Conservation (phyloP, 768 basidiomycete genomes). For the Tricholoma bakamatsutake region DNA sequence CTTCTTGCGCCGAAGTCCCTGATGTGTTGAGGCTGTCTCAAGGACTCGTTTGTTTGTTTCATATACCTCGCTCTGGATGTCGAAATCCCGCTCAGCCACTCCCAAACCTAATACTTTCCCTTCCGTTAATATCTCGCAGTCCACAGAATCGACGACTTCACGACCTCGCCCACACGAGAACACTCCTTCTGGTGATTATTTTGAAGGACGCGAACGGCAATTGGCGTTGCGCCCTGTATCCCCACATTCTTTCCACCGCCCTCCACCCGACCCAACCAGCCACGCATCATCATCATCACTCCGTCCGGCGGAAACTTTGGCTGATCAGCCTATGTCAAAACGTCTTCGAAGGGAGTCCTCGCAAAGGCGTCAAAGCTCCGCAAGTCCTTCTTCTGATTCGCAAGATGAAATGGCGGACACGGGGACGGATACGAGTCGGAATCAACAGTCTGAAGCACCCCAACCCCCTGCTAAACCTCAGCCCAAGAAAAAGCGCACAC, state of each 20-base stretch:
- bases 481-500: slow-evolving; percentile 77
- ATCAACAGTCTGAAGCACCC: slow-evolving; percentile 33
- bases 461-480: slow-evolving; percentile 31
- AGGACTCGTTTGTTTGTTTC: slow-evolving; percentile 30
- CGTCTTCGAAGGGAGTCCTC: slow-evolving; percentile 34
- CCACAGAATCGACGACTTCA: slow-evolving; percentile 34
- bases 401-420: slow-evolving; percentile 56
- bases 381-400: slow-evolving; percentile 43
- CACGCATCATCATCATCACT: slow-evolving; percentile 17
- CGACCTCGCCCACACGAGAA: slow-evolving; percentile 35
- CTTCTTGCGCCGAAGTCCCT: slow-evolving; percentile 21
- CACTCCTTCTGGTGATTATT: slow-evolving; percentile 19
- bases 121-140: slow-evolving; percentile 30
- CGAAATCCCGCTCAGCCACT: slow-evolving; percentile 40
- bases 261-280: slow-evolving; percentile 14
- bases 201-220: slow-evolving; percentile 20
- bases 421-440: slow-evolving; percentile 44
- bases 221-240: slow-evolving; percentile 18
- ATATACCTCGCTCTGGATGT: slow-evolving; percentile 37
- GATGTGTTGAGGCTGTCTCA: slow-evolving; percentile 41
- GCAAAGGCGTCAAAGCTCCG: slow-evolving; percentile 21
- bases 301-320: slow-evolving; percentile 23
- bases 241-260: slow-evolving; percentile 23
- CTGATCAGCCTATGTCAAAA: slow-evolving; percentile 38
- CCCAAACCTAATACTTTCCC: slow-evolving; percentile 34